Base-by-base conservation (phyloP, 169 alveolate species). In the Babesia bigemina region DNA sequence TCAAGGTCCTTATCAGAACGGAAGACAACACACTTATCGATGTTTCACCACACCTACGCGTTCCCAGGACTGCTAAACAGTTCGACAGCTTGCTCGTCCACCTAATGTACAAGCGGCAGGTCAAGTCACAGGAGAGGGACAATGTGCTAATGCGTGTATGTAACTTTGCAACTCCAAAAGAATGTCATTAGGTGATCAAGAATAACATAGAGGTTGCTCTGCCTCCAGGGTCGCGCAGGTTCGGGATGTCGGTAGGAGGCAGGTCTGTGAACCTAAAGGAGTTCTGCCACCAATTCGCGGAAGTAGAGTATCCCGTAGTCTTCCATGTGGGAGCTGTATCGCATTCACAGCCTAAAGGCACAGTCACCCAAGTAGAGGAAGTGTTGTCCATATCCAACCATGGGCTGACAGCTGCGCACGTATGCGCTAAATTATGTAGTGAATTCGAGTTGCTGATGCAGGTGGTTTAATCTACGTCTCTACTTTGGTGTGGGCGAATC, bases 241-340 rank as follows among this genome's bases (percentile, higher is more conserved):
- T 92, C 66, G 95, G 95, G 11, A 84, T 93, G 16, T 92, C 95
- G 56, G 85, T 88, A 52, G 90, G 91, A 53, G 93, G 95, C 0
- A 75, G 70, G 48, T 65, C 78, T 24, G 92, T 89, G 58, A 84
- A 71, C 61, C 81, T 94, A 26, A 69, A 91, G 67, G 86, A 78
- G 28, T 88, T 83, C 73, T 61, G 86, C 36, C 81, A 82, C 57
- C 81, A 77, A 52, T 86, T 79, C 74, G 84, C 90, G 70, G 66
- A 65, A 70, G 84, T 45, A 36, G 48, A 79, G 52, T 59, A 67
- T 26, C 83, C 93, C 58, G 75, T 94, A n/a, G 92, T 94, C 19
- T 90, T 94, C 79, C 91, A 91, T 63, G 75, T 94, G 55, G 97
- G 97, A 47, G 94, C 97, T 9, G 93, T 91, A 45, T 92, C 96